Evolutionary conservation across 495 filamentous ascomycete genomes (phyloP).

Genomic region (Darksidea phi): DNA sequence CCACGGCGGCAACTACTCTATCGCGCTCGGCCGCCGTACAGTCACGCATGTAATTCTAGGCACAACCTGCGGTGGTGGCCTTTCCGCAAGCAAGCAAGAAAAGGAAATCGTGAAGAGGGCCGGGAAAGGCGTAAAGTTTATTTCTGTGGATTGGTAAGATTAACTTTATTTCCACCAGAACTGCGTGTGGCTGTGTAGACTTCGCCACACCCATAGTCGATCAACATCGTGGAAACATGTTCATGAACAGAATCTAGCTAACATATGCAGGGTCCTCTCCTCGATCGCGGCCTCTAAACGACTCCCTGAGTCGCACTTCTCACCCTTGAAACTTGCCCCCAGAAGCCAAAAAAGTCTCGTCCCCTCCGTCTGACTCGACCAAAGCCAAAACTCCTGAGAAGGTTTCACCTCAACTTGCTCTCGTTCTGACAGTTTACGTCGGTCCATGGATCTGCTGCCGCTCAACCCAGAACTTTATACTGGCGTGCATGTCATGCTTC

Average conservation of each 20-base stretch:
- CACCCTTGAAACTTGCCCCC: slow-evolving; percentile 15
- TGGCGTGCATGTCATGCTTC: too few species aligned
- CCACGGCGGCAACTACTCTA: slow-evolving; percentile 68
- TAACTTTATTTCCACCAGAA: too few species aligned
- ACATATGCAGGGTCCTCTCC: slow-evolving; percentile 9
- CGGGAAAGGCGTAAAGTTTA: slow-evolving; percentile 71
- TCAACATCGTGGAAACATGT: not conserved
- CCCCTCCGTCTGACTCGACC: not conserved
- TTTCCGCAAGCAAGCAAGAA: slow-evolving; percentile 78
- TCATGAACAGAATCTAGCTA: not conserved
- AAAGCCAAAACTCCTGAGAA: too few species aligned
- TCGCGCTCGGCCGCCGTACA: slow-evolving; percentile 64
- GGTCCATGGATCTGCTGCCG: not conserved
- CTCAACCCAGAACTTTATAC: not conserved
- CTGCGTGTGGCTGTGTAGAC: too few species aligned
- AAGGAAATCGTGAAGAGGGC: slow-evolving; percentile 68
- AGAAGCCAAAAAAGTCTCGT: slow-evolving; percentile 22
- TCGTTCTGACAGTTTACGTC: too few species aligned
- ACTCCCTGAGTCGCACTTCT: slow-evolving; percentile 16
- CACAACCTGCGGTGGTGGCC: slow-evolving; percentile 68
- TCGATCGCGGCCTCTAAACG: slow-evolving; percentile 8
- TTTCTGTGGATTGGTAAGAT: slow-evolving; percentile 73
- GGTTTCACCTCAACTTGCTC: too few species aligned
- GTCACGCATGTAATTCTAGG: slow-evolving; percentile 90
- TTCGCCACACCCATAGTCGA: not conserved